Conservation (phyloP, 768 basidiomycete genomes). For the Amanita brunnescens region DNA sequence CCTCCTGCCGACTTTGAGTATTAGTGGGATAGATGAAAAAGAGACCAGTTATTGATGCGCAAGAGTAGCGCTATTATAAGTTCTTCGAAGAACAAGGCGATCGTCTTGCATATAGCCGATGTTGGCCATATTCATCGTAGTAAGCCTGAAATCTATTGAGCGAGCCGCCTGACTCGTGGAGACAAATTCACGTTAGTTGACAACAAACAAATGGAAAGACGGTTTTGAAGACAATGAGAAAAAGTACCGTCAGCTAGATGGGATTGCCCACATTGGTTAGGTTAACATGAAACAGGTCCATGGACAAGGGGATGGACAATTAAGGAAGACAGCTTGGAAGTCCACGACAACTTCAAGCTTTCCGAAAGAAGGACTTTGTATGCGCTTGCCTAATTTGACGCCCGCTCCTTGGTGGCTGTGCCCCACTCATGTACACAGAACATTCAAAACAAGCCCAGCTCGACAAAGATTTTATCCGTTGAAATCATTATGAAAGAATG, state of each 20-base stretch:
- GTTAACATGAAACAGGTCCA: neutral
- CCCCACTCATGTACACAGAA: no score
- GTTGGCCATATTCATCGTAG: neutral
- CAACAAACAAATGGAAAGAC: slow-evolving; percentile 17
- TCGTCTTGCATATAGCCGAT: neutral
- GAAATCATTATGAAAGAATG: no score
- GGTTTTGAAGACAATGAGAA: slow-evolving; percentile 19
- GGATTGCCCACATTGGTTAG: neutral
- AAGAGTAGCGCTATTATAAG: neutral
- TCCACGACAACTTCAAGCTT: neutral
- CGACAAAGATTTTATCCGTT: no score
- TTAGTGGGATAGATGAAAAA: neutral
- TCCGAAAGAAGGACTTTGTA: slow-evolving; percentile 16
- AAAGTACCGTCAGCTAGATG: neutral
- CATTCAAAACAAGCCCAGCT: no score
- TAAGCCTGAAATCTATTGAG: neutral
- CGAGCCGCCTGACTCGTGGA: neutral
- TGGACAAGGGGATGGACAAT: neutral
- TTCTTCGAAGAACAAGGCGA: neutral
- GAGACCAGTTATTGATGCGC: neutral
- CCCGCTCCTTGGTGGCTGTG: no score
- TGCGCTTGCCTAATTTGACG: slow-evolving; percentile 15
- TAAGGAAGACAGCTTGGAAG: neutral
- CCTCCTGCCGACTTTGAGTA: neutral
- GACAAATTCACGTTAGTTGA: neutral